Evolutionary conservation across 1,284 basidiomycete species (phyloP).

Genomic region (Sanghuangporus sanghuang): DNA sequence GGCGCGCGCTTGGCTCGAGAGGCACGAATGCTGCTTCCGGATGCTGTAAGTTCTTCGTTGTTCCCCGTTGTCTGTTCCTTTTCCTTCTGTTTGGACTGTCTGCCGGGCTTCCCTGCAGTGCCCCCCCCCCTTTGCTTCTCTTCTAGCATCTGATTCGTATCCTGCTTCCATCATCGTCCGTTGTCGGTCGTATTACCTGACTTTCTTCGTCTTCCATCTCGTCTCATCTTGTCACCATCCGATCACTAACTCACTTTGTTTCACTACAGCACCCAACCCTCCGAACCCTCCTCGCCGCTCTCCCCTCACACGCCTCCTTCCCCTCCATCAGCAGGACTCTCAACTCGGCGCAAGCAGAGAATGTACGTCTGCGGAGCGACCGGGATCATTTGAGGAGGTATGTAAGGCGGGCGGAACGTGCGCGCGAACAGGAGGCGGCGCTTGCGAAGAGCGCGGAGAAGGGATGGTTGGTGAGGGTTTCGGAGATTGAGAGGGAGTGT

Average conservation of each 20-base stretch:
- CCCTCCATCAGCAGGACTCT: background rate
- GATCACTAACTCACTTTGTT: background rate
- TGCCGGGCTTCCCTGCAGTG: background rate
- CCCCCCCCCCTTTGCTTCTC: background rate
- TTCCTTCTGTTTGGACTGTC: background rate
- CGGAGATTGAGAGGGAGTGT: conserved; percentile 9
- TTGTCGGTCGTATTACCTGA: background rate
- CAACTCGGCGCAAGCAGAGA: background rate
- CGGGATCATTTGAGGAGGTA: conserved; percentile 7
- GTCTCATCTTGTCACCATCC: background rate
- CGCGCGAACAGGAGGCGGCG: conserved; percentile 4
- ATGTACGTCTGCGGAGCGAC: background rate
- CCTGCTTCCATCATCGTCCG: background rate
- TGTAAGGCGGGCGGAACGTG: background rate
- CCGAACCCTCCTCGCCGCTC: background rate
- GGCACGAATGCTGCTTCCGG: background rate
- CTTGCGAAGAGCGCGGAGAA: conserved; percentile 1
- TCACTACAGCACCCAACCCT: conserved; percentile 2
- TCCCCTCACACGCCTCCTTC: background rate
- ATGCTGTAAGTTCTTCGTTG: background rate
- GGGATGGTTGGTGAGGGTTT: conserved; percentile 1
- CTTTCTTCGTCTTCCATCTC: background rate
- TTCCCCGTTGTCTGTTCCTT: background rate
- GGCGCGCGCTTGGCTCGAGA: conserved; percentile 6
- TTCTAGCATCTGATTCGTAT: background rate